A percentile compares a stretch with the other conserved stretches of the same genome.
Evolutionary conservation across 2,329 filamentous ascomycete species (phyloP).

Genomic region (Pseudovirgaria hyperparasitica): DNA sequence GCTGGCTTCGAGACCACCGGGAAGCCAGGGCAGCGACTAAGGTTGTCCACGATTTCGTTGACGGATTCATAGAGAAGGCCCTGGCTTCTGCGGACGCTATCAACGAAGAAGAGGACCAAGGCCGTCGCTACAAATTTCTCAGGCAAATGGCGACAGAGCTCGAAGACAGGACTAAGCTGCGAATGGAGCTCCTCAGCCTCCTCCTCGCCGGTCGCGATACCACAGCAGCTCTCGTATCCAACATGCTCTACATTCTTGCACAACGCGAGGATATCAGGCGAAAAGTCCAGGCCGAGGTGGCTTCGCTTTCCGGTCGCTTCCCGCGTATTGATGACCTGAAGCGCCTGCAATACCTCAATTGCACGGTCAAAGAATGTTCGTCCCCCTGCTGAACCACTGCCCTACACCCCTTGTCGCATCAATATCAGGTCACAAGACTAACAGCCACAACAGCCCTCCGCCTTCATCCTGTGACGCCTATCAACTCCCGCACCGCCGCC

Average conservation of each 20-base stretch:
- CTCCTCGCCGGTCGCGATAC: slow-evolving; percentile 23
- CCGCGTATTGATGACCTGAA: no score
- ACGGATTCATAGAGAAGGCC: slow-evolving; percentile 8
- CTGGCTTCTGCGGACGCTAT: slow-evolving; percentile 1
- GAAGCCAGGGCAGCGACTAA: slow-evolving; percentile 1
- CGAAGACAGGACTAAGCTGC: slow-evolving; percentile 9
- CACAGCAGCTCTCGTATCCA: slow-evolving; percentile 16
- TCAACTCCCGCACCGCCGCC: no score
- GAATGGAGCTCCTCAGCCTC: slow-evolving; percentile 19
- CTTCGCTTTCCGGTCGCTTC: no score
- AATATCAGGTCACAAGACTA: no score
- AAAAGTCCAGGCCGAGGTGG: no score
- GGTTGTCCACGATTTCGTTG: slow-evolving; percentile 6
- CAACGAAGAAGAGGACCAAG: background rate
- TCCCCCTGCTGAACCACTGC: no score
- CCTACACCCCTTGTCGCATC: no score
- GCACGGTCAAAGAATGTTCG: no score
- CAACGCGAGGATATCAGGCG: no score
- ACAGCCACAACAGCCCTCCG: no score
- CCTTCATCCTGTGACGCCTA: no score
- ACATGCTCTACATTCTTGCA: slow-evolving; percentile 23
- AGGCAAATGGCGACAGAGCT: slow-evolving; percentile 11
- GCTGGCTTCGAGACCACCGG: background rate
- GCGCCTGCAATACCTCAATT: no score
- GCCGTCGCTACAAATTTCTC: slow-evolving; percentile 13